These are phyloP conservation scores for Spathaspora sp. DNA, from an alignment of 1,139 yeast species.

Conservation along the genomic window DNA sequence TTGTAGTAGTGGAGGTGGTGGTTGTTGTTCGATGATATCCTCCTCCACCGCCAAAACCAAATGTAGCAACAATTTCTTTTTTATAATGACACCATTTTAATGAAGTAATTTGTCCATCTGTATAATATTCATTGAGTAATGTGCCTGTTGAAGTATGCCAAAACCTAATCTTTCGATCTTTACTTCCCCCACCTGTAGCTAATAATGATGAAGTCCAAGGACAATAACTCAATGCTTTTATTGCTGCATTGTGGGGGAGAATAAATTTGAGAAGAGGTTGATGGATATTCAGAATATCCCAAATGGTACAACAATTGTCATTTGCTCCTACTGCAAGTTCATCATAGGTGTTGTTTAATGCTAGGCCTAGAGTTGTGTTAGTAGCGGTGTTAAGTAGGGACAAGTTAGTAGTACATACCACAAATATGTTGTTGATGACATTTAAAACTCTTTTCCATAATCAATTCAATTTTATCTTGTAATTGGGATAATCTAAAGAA, in stretches of 20 bases:
- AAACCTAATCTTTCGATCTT: conserved; percentile 55
- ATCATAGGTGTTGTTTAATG: conserved; percentile 45
- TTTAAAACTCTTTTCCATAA: conserved; percentile 28
- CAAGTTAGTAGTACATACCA: conserved; percentile 36
- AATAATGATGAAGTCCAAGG: conserved; percentile 43
- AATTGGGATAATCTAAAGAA: conserved; percentile 38
- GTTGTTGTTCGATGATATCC: background rate
- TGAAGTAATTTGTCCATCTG: conserved; percentile 77
- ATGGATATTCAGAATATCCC: conserved; percentile 50
- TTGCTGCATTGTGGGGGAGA: conserved; percentile 46
- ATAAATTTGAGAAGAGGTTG: conserved; percentile 45
- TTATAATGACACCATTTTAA: conserved; percentile 68
- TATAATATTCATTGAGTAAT: conserved; percentile 50
- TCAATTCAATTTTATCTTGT: conserved; percentile 10
- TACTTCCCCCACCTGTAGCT: conserved; percentile 47
- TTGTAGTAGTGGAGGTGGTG: conserved; percentile 18
- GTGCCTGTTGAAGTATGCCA: conserved; percentile 87
- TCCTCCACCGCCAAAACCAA: conserved; percentile 63
- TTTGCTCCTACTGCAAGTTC: conserved; percentile 73
- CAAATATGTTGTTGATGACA: conserved; percentile 69
- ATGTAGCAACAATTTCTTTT: conserved; percentile 72
- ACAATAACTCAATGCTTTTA: conserved; percentile 45
- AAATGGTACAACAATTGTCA: conserved; percentile 66
- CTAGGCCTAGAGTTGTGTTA: conserved; percentile 42
- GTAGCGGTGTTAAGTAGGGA: conserved; percentile 7